Evolutionary conservation across 331 rosid species (phyloP), one percentile per base, ranked within the genome.

Genomic region (Pyrus hybrid): DNA sequence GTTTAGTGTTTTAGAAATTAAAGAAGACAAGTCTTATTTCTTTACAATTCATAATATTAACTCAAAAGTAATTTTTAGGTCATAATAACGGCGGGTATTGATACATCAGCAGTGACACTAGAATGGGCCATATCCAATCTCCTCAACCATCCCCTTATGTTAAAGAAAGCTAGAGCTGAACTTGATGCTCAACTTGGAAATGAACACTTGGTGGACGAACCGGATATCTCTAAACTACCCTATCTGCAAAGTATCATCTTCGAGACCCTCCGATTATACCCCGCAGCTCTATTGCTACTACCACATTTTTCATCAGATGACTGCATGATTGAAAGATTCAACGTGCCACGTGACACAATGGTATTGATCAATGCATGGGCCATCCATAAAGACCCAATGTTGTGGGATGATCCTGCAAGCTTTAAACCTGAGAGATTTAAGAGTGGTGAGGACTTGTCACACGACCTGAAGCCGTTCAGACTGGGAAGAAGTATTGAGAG

Each of bases 281-380:
- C 90, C 0, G 47, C 89, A 0, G 74, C 83, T 0, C 82, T 90
- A 2, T 28, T 84, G 83, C 66, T 90, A 2, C 0, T 84, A 18
- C 83, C 92, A 0, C 92, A 87, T 63, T 23, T 45, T 2, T 85
- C 95, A n/a, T 82, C 88, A 0, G 57, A 79, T 2, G 81, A 81
- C 6, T 87, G 87, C 75, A 58, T 12, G 0, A 60, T 87, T 1
- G 85, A 77, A 0, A 86, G 87, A 2, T 86, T 74, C 70, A 75
- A 86, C 14, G 82, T 90, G 72, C 89, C 95, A 51, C 87, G 77
- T 12, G 78, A 74, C 41, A 82, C 92, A 0, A 62, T 84, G 30
- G 37, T 90, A 33, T 53, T 90, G 70, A 87, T 87, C 11, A 90
- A 87, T 51, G 90, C 84, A 0, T 90, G 92, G 90, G 90, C 90